phyloP scores from a whole-genome alignment of 345 rosid species.

The Eucalyptus tenuipes region DNA sequence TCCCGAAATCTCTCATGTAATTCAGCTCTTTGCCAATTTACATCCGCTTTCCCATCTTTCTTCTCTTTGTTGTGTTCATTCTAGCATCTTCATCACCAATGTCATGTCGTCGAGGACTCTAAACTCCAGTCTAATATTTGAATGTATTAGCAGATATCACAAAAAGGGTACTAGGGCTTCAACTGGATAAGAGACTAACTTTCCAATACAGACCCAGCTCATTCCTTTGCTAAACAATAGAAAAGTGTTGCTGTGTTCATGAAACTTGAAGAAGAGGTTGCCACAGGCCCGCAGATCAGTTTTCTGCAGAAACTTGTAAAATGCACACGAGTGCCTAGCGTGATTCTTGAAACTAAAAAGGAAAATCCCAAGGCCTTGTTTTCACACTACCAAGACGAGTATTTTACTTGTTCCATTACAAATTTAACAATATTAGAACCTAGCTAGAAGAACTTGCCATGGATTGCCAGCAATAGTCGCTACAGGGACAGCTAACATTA shows the following conservation, averaged over 20 bases:
- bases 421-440: background rate
- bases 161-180: background rate
- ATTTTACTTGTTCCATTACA: background rate
- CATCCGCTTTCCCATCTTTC: background rate
- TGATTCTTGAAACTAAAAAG: background rate
- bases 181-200: background rate
- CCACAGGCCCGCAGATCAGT: background rate
- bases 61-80: background rate
- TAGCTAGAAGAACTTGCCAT: background rate
- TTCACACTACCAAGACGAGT: background rate
- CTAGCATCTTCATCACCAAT: background rate
- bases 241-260: background rate
- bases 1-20: background rate
- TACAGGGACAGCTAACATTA: background rate
- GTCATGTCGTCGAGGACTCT: background rate
- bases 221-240: background rate
- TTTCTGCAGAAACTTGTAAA: background rate
- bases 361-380: background rate
- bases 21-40: background rate
- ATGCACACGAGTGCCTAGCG: background rate
- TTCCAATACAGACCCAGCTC: background rate
- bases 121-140: background rate
- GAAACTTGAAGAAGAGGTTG: background rate
- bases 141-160: background rate
- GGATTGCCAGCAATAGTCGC: background rate